phyloP scores from a whole-genome alignment of 306 rosid species.

The Prinsepia uniflora region DNA sequence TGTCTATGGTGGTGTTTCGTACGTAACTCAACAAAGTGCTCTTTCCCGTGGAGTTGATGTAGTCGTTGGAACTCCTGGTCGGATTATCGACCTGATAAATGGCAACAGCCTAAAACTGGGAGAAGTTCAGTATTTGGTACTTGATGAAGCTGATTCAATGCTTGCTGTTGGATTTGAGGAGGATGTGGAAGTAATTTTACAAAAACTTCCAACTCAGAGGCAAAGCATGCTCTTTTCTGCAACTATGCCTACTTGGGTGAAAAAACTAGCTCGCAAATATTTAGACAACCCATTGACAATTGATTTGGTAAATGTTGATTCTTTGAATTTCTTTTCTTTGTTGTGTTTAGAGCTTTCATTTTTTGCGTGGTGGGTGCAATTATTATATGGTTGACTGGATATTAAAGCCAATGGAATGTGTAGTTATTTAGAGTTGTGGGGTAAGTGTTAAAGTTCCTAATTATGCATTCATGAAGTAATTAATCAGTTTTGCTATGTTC shows the following conservation, averaged over 20 bases:
- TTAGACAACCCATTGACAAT: conserved; percentile 84
- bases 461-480: neutral
- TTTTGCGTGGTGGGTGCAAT: neutral
- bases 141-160: conserved; percentile 99
- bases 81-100: conserved; percentile 81
- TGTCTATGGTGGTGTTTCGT: conserved; percentile 95
- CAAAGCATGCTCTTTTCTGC: conserved; percentile 99
- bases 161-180: conserved; percentile 99
- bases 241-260: conserved; percentile 94
- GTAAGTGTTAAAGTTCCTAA: neutral
- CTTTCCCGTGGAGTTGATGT: conserved; percentile 97
- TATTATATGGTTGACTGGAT: neutral
- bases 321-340: conserved; percentile 5
- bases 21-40: conserved; percentile 71
- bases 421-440: neutral
- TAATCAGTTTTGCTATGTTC: neutral
- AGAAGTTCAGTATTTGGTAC: conserved; percentile 80
- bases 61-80: conserved; percentile 98
- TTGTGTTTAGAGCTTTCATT: neutral
- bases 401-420: neutral
- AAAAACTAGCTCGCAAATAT: conserved; percentile 78
- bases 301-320: conserved; percentile 68
- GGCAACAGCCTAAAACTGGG: conserved; percentile 77
- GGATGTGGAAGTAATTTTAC: conserved; percentile 82
- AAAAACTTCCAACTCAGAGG: conserved; percentile 67